Evolutionary conservation across 2,329 filamentous ascomycete genomes (phyloP), one percentile per base, ranked within the genome.

Genomic region (Pyrenophora graminea): DNA sequence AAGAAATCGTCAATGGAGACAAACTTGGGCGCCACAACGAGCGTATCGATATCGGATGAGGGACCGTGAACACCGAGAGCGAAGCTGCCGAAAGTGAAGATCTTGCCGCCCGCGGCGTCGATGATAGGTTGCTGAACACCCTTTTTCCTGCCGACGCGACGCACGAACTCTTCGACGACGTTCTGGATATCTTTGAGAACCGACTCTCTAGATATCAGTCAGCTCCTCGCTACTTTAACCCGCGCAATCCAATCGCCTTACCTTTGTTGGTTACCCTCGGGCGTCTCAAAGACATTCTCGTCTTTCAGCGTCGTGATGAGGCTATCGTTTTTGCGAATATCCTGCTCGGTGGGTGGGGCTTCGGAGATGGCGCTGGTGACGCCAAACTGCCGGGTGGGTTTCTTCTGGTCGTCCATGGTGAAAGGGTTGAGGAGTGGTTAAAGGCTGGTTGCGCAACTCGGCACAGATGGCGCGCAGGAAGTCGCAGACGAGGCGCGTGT

Each of bases 11-110:
- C 87, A 52, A 91, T 87, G 10, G 84, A 84, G 45, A 97, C 89
- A 68, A 96, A 91, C 76, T 90, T 92, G 8, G 94, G 94, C 12
- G 88, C 92, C 43, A 97, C 88, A 52, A 97, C 86, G 44, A 99
- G 84, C 1, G 94, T 97, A 77, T 99, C 94, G 65, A 99, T 97
- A 85, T 99, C 94, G 39, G 94, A 97, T 43, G 91, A 81, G 38
- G 94, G 94, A 5, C 92, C 92, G 73, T 90, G 96, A 19, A 97
- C 94, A 53, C 94, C 94, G 10, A 99, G 81, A 33, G 92, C 88
- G 74, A 93, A 99, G 75, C 94, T 97, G 58, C 94, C 94, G 73
- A 94, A 99, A 1, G 93, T 95, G 73, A 96, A 96, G 61, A 99
- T 86, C 77, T 93, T 94, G 59, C 92, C 94, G 45, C 92, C 90